Conservation (phyloP, 2,329 filamentous ascomycete species). For the Aspergillus sp. region DNA sequence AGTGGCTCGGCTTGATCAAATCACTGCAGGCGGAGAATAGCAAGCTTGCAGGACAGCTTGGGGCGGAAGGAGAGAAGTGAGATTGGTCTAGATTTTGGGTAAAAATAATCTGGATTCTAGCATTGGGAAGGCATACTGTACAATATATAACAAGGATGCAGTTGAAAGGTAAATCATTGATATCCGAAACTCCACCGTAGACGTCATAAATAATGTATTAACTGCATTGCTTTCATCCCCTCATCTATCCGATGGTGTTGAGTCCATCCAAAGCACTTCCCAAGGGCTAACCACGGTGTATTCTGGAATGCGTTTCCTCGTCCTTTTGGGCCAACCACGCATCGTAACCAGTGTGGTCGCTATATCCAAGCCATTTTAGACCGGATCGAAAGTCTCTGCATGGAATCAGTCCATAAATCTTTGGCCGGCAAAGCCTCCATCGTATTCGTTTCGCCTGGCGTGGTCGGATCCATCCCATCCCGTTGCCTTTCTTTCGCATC, state of each 20-base stretch:
- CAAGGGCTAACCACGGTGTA: background rate
- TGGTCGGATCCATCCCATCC: background rate
- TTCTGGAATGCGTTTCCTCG: background rate
- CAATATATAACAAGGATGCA: background rate
- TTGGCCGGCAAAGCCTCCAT: background rate
- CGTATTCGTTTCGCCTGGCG: background rate
- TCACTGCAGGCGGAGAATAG: slow-evolving; percentile 61
- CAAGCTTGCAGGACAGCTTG: slow-evolving; percentile 32
- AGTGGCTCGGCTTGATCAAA: slow-evolving; percentile 53
- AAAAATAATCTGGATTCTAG: background rate
- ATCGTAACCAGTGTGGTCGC: background rate
- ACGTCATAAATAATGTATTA: no score
- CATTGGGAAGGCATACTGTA: background rate
- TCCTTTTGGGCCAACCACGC: background rate
- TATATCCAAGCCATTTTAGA: background rate
- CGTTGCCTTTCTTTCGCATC: background rate
- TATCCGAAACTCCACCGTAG: no score
- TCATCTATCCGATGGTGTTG: no score
- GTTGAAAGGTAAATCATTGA: no score
- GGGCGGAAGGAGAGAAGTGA: background rate
- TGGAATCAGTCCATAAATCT: background rate
- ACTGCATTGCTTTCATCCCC: no score
- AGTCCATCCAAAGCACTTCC: no score
- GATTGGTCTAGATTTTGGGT: background rate
- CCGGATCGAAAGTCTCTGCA: no score